phyloP scores from a whole-genome alignment of 2,329 filamentous ascomycete species.

The Colletotrichum tabaci region DNA sequence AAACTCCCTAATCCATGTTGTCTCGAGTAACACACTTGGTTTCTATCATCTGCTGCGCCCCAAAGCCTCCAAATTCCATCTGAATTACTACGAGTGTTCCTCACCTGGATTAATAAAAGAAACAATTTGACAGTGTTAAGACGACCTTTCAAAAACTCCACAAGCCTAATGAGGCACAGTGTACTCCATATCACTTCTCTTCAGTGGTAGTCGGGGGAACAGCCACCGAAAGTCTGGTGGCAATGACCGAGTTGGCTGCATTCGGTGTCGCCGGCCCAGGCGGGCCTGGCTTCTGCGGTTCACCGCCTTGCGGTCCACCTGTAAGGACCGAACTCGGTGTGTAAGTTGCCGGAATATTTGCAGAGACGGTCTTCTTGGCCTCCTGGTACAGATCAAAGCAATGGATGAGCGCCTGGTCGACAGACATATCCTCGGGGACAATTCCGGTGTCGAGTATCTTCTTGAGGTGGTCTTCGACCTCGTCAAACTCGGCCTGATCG shows the following conservation, averaged over 20 bases:
- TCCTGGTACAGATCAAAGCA: constrained; percentile 63
- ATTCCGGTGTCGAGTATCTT: constrained; percentile 64
- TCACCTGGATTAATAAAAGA: background rate
- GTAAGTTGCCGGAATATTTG: constrained; percentile 63
- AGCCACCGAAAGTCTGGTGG: constrained; percentile 25
- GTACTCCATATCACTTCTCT: background rate
- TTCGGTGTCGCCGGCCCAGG: constrained; percentile 21
- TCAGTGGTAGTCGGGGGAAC: background rate
- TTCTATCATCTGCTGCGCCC: background rate
- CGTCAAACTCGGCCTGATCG: constrained; percentile 64
- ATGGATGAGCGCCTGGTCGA: constrained; percentile 63
- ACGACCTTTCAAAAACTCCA: background rate
- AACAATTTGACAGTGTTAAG: background rate
- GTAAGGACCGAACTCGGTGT: constrained; percentile 43
- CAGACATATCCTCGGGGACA: constrained; percentile 57
- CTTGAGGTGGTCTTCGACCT: constrained; percentile 66
- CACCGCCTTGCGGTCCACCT: constrained; percentile 26
- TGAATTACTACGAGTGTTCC: background rate
- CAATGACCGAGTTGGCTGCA: constrained; percentile 28
- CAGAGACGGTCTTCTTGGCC: constrained; percentile 63
- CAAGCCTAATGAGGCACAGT: background rate
- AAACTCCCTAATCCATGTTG: background rate
- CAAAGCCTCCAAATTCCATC: background rate
- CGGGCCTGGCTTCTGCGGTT: constrained; percentile 11
- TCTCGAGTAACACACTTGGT: too few species aligned